phyloP scores from a whole-genome alignment of 2,329 filamentous ascomycete species.

The Monilinia polystroma region DNA sequence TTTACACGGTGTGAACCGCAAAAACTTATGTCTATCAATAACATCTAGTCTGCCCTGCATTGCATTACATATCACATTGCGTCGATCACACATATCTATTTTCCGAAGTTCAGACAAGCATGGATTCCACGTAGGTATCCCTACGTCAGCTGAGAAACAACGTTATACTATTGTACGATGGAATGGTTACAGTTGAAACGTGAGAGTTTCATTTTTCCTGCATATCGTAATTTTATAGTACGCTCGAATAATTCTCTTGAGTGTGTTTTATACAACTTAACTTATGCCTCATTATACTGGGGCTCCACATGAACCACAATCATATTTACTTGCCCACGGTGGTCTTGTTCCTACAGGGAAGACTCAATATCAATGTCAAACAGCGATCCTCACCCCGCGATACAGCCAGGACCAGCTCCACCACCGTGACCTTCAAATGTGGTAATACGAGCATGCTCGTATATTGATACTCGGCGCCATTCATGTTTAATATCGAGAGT shows the following conservation, averaged over 20 bases:
- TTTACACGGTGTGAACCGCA: neutral
- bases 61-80: neutral
- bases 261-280: neutral
- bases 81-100: constrained; percentile 12
- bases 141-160: neutral
- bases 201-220: neutral
- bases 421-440: neutral
- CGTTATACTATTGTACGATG: neutral
- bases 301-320: neutral
- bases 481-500: neutral
- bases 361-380: neutral
- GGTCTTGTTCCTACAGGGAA: neutral
- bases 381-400: constrained; percentile 17
- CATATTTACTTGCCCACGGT: neutral
- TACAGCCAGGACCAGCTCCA: constrained; percentile 2
- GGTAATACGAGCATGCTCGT: neutral
- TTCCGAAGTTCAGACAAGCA: neutral
- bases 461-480: neutral
- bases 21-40: neutral
- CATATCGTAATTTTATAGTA: neutral
- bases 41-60: neutral
- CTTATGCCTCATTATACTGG: neutral
- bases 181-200: neutral
- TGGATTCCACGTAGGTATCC: neutral
- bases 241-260: neutral